phyloP scores from a whole-genome alignment of 2,329 filamentous ascomycete species.

The Xylaria sp. region DNA sequence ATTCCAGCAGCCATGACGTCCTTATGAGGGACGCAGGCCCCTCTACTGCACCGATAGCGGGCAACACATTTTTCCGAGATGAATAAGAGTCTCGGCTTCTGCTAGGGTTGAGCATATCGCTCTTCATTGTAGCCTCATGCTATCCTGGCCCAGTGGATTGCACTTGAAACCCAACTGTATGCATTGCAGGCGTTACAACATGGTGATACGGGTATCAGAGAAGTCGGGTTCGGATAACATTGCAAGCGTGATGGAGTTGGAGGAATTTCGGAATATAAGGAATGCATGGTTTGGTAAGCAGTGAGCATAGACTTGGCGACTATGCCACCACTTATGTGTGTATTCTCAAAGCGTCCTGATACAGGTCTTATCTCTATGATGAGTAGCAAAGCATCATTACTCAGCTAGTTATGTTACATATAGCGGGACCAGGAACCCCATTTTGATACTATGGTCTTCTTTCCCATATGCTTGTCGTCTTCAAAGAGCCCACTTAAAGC shows the following conservation, averaged over 20 bases:
- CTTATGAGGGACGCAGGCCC: slow-evolving; percentile 67
- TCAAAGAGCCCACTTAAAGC: background rate
- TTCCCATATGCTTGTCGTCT: background rate
- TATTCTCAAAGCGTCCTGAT: slow-evolving; percentile 16
- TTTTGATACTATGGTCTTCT: slow-evolving; percentile 3
- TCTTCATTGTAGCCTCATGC: slow-evolving; percentile 23
- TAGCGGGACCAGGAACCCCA: background rate
- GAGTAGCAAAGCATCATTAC: slow-evolving; percentile 13
- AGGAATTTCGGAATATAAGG: slow-evolving; percentile 27
- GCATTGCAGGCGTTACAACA: slow-evolving; percentile 47
- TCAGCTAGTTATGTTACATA: background rate
- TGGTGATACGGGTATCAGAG: slow-evolving; percentile 42
- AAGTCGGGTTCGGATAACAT: slow-evolving; percentile 37
- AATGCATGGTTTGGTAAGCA: slow-evolving; percentile 32
- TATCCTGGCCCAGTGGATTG: slow-evolving; percentile 35
- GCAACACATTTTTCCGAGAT: slow-evolving; percentile 62
- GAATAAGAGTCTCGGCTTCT: slow-evolving; percentile 44
- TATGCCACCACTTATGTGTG: slow-evolving; percentile 17
- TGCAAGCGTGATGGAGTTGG: slow-evolving; percentile 39
- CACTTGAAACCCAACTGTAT: slow-evolving; percentile 38
- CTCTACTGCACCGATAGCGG: slow-evolving; percentile 62
- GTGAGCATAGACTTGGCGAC: slow-evolving; percentile 30
- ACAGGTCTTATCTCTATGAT: slow-evolving; percentile 1
- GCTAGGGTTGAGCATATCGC: slow-evolving; percentile 4
- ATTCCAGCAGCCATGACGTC: slow-evolving; percentile 57